Evolutionary conservation across 1,139 yeast genomes (phyloP), one percentile per base, ranked within the genome.

Genomic region (Sugiyamaella grinbergsii): DNA sequence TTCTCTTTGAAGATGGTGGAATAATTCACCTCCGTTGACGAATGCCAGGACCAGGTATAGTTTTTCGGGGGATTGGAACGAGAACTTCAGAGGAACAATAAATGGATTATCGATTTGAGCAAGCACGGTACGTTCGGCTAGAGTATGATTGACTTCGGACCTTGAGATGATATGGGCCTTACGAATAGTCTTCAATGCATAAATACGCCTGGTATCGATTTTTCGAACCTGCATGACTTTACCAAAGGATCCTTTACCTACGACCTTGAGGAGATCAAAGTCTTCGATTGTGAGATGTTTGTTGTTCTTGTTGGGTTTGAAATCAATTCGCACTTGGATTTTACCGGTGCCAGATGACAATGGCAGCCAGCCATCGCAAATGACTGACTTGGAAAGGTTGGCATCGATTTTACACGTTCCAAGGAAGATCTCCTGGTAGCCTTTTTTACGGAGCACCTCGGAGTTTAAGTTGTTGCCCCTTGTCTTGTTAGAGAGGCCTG

Each of bases 161-260:
- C 95, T 81, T 15, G 95, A 86, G 28, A 93, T 95, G 60, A 93
- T 89, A 66, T 93, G 96, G 22, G 95, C 90, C 67, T 93, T 93
- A 60, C 98, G 79, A 58, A 93, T 82, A 0, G 97, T 90, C 67
- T 93, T 93, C 66, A 93, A 75, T 2, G 98, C 98, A 68, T 93
- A 93, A 33, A 93, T 84, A 66, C 91, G 95, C 58, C 85, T 85
- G 8, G 98, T 93, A 69, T 93, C 98, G 61, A 87, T 87, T 71
- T 93, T 93, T 54, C 90, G 83, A 41, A 93, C 98, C 70, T 93
- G 98, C 98, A 93, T 93, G 52, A 93, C 98, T 70, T 94, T 93
- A 50, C 98, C 98, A 70, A 93, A 94, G 1, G 97, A 89, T 2
- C 98, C 98, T 68, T 93, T 93, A 42, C 98, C 98, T 52, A 93